phyloP scores from a whole-genome alignment of 2,329 filamentous ascomycete genomes.

The Cryphonectria nitschkei region DNA sequence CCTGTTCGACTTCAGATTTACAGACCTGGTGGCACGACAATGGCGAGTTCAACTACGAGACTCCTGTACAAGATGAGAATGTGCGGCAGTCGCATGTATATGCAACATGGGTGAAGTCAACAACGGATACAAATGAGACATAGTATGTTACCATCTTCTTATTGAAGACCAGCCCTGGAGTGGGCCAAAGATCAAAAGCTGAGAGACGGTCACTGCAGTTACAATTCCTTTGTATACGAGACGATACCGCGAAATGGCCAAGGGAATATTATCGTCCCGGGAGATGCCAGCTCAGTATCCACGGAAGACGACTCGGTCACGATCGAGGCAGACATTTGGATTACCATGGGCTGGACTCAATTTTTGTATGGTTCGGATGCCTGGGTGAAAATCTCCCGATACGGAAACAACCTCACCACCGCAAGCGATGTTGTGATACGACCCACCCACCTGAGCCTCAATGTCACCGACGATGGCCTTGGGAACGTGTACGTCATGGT shows the following conservation, averaged over 20 bases:
- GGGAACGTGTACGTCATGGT: slow-evolving; percentile 35
- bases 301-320: slow-evolving; percentile 37
- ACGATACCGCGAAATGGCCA: slow-evolving; percentile 43
- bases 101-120: slow-evolving; percentile 25
- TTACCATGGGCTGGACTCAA: slow-evolving; percentile 43
- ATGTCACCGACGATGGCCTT: slow-evolving; percentile 30
- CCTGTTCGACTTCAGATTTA: slow-evolving; percentile 12
- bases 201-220: background rate
- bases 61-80: slow-evolving; percentile 22
- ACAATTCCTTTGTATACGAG: slow-evolving; percentile 41
- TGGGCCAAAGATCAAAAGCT: background rate
- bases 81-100: slow-evolving; percentile 31
- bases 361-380: slow-evolving; percentile 35
- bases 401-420: slow-evolving; percentile 28
- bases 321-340: slow-evolving; percentile 38
- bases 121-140: slow-evolving; percentile 14
- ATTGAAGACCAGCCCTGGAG: background rate
- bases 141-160: slow-evolving; percentile 12
- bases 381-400: slow-evolving; percentile 34
- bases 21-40: slow-evolving; percentile 31
- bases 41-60: slow-evolving; percentile 29
- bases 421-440: slow-evolving; percentile 37
- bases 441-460: slow-evolving; percentile 34
- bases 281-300: slow-evolving; percentile 30
- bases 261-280: slow-evolving; percentile 35